Conservation (phyloP, 2,329 filamentous ascomycete species). For the Penicillium sclerotiorum region DNA sequence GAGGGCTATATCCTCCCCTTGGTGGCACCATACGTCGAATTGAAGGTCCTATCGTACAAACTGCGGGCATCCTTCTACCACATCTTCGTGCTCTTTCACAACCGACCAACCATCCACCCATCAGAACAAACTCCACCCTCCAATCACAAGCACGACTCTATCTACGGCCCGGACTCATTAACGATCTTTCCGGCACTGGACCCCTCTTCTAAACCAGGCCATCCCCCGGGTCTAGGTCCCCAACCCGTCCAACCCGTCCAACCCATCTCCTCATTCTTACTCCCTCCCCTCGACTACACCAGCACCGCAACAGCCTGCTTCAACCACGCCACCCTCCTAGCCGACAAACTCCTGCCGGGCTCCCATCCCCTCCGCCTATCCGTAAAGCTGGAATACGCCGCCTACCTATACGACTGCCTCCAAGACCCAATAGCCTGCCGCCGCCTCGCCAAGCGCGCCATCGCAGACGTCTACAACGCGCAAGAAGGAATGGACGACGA, state of each 20-base stretch:
- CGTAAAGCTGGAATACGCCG: constrained; percentile 87
- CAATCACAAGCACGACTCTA: constrained; percentile 38
- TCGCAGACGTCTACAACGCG: constrained; percentile 87
- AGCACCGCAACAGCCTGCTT: constrained; percentile 82
- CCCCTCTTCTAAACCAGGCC: constrained; percentile 4
- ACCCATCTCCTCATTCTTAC: constrained; percentile 69
- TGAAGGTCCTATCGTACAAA: constrained; percentile 89
- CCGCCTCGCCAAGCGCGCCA: constrained; percentile 76
- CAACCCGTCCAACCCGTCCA: constrained; percentile 22
- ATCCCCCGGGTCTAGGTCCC: constrained; percentile 41
- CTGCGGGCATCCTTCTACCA: constrained; percentile 93
- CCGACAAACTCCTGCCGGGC: constrained; percentile 76
- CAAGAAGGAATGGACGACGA: constrained; percentile 93
- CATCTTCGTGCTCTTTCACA: constrained; percentile 95
- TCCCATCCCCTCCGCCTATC: constrained; percentile 88
- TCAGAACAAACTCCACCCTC: constrained; percentile 49
- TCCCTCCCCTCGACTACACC: constrained; percentile 79
- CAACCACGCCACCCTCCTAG: constrained; percentile 71
- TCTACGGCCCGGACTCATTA: constrained; percentile 36
- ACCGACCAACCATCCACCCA: constrained; percentile 74
- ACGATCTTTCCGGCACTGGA: constrained; percentile 40
- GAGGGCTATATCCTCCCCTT: constrained; percentile 85
- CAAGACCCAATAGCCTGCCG: constrained; percentile 78
- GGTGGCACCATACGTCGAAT: constrained; percentile 75
- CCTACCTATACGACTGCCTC: constrained; percentile 90